Conservation (phyloP, 1,284 basidiomycete species). For the Trichosporon ovoides region DNA sequence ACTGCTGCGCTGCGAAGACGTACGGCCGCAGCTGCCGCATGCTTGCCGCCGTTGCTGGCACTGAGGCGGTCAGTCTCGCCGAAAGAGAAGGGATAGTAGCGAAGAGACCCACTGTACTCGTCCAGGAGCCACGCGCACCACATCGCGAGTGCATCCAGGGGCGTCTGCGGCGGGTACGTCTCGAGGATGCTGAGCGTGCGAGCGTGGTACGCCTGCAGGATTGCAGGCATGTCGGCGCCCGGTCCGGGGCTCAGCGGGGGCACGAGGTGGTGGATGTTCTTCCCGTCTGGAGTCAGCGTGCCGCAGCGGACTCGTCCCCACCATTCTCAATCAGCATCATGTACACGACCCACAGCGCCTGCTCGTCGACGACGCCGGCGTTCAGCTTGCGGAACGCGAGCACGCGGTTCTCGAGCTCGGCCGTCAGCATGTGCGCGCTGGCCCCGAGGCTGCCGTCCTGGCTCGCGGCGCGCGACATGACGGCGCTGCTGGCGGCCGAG, state of each 20-base stretch:
- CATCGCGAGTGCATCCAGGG: constrained; percentile 47
- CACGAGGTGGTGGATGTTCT: constrained; percentile 60
- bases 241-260: constrained; percentile 44
- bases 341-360: constrained; percentile 57
- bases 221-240: constrained; percentile 23
- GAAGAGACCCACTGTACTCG: constrained; percentile 36
- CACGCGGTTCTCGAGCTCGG: constrained; percentile 39
- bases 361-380: constrained; percentile 23
- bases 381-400: constrained; percentile 29
- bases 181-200: constrained; percentile 5
- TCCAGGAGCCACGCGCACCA: constrained; percentile 51
- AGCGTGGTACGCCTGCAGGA: constrained; percentile 7
- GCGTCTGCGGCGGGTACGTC: constrained; percentile 47
- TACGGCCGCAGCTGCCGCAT: constrained; percentile 31
- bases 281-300: constrained; percentile 53
- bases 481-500: neutral
- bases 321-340: constrained; percentile 65
- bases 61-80: neutral
- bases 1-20: constrained; percentile 53
- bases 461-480: neutral
- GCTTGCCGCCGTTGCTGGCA: constrained; percentile 5
- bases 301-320: constrained; percentile 25
- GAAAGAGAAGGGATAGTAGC: neutral
- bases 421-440: neutral
- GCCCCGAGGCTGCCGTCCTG: neutral